phyloP scores from a whole-genome alignment of 129 eudicot genomes.

The Pulicaria dysenterica region DNA sequence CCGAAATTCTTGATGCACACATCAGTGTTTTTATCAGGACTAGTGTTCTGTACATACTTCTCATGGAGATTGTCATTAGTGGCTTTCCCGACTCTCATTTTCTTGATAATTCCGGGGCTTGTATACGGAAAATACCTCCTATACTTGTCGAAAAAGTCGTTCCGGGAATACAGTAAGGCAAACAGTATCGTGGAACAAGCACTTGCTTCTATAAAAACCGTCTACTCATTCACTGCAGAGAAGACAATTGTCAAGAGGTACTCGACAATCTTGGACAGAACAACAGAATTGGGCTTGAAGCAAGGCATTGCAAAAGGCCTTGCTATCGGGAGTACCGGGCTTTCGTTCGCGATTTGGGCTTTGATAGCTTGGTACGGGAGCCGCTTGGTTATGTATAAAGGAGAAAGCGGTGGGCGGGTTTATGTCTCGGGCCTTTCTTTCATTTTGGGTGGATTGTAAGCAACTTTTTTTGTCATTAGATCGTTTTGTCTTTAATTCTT shows the following conservation, averaged over 20 bases:
- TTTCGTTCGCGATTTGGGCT: constrained; percentile 92
- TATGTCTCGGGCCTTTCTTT: constrained; percentile 75
- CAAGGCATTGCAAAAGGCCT: constrained; percentile 95
- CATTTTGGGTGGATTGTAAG: constrained; percentile 90
- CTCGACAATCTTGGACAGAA: constrained; percentile 57
- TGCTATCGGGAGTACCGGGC: constrained; percentile 85
- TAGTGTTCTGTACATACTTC: constrained; percentile 78
- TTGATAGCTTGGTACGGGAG: constrained; percentile 95
- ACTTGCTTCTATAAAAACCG: constrained; percentile 80
- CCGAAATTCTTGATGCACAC: constrained; percentile 89
- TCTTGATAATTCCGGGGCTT: constrained; percentile 82
- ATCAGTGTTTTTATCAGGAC: constrained; percentile 78
- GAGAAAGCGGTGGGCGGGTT: constrained; percentile 86
- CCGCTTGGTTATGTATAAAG: constrained; percentile 75
- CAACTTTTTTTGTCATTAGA: background rate
- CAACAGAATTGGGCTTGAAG: constrained; percentile 69
- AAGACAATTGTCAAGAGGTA: constrained; percentile 58
- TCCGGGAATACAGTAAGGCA: constrained; percentile 70
- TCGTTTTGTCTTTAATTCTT: background rate
- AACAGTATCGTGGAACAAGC: constrained; percentile 78
- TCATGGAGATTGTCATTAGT: constrained; percentile 90
- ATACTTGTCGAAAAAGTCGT: constrained; percentile 60
- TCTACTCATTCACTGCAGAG: constrained; percentile 92
- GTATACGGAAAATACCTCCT: constrained; percentile 84
- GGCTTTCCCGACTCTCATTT: constrained; percentile 81